These are phyloP conservation scores for Yarrowia sp. DNA, from an alignment of 805 yeast species.

Conservation along the genomic window DNA sequence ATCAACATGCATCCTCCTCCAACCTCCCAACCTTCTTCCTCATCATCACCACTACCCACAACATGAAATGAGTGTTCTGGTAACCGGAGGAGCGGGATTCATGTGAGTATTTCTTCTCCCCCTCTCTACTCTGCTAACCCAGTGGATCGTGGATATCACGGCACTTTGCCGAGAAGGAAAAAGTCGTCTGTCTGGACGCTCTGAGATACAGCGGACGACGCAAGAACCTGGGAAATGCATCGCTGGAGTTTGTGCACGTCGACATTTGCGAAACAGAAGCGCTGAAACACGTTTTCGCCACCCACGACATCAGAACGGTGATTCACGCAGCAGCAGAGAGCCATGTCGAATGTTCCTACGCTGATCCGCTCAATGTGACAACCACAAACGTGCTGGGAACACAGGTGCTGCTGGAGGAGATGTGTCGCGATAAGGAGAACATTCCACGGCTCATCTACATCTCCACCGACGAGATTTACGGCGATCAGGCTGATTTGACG, in stretches of 20 bases:
- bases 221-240: slow-evolving; percentile 36
- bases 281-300: slow-evolving; percentile 33
- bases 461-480: slow-evolving; percentile 62
- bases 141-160: slow-evolving; percentile 50
- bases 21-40: background rate
- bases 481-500: slow-evolving; percentile 40
- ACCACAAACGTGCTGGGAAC: slow-evolving; percentile 49
- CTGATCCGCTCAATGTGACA: slow-evolving; percentile 46
- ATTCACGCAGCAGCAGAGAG: slow-evolving; percentile 57
- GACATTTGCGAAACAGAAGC: slow-evolving; percentile 41
- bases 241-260: slow-evolving; percentile 36
- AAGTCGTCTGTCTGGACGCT: slow-evolving; percentile 48
- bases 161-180: slow-evolving; percentile 38
- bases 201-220: slow-evolving; percentile 47
- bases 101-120: slow-evolving; percentile 37
- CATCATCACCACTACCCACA: background rate
- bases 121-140: background rate
- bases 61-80: slow-evolving; percentile 38
- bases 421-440: no score
- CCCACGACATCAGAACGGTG: slow-evolving; percentile 40
- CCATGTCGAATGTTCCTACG: slow-evolving; percentile 53
- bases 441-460: slow-evolving; percentile 44
- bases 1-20: background rate
- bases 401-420: slow-evolving; percentile 48
- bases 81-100: slow-evolving; percentile 60